Base-by-base conservation (phyloP, 768 basidiomycete genomes). In the Albatrellus ellisii region DNA sequence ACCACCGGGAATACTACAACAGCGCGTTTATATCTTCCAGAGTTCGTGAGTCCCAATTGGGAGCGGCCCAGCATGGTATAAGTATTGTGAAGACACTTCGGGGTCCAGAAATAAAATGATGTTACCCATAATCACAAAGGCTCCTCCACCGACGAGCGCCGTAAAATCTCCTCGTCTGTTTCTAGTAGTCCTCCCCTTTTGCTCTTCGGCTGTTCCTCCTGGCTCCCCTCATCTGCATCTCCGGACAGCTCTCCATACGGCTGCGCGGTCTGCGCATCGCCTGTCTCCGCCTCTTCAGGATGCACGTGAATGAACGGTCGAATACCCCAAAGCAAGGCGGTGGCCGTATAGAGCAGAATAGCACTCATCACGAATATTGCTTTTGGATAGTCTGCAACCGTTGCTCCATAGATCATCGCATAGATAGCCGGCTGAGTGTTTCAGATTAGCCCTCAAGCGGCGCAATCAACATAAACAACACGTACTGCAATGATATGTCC, bases 401-500 rank as follows among this genome's bases (percentile, higher is more conserved):
- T 51, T 4, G 39, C 37, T 10, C 44, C 44, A 17, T 51, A 51
- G 15, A 51, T 46, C 6, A 28, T 33, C 14, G 50, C 50, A n/a
- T 51, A 51, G 20, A 42, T 49, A n/a, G 43, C 50, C 9, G 50
- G 50, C 50, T 51, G 26, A 32, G 28, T 20, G 21, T 14, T 24
- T 25, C 36, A 10, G 18, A 21, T 15, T 6, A 36, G 9, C 31
- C 10, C 26, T 17, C 11, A 26, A 25, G 39, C 20, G 21, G 14
- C 9, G 17, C 24, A 7, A 21, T n/a, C 7, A 20, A 10, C 17
- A 14, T 15, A 27, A n/a, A 9, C 15, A 20, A 22, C 25, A 48
- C 50, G 29, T 26, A 51, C 50, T 10, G 50, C 50, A 12, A 51
- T 9, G 15, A 49, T 51, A 4, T 51, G 50, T 4, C 47, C 49